Percentiles rank a stretch among this genome's conserved stretches.
These are phyloP conservation scores for Wickerhamomyces xylosicus DNA, from an alignment of 805 yeast species.

Conservation along the genomic window DNA sequence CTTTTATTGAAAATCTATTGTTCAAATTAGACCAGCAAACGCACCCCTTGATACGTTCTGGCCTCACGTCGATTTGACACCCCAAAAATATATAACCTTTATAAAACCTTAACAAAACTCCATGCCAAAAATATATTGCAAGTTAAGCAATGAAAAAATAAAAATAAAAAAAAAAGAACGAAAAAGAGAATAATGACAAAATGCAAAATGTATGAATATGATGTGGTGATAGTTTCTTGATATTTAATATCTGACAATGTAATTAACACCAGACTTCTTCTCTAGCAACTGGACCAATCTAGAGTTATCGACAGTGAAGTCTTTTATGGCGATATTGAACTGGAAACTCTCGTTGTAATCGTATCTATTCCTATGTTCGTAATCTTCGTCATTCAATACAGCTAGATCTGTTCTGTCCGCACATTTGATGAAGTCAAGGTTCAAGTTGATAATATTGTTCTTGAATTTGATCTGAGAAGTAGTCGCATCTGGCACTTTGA, in stretches of 20 bases:
- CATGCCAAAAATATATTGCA: too few relatives aligned
- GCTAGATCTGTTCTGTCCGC: not conserved
- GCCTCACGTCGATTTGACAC: too few relatives aligned
- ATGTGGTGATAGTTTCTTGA: not conserved
- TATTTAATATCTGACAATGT: constrained; percentile 1
- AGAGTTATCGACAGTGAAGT: not conserved
- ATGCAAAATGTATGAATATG: not conserved
- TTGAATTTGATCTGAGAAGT: not conserved
- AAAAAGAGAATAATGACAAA: too few relatives aligned
- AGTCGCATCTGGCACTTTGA: not conserved
- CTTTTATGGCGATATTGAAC: not conserved
- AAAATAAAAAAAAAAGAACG: too few relatives aligned
- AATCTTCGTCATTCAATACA: not conserved
- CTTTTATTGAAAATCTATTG: too few relatives aligned
- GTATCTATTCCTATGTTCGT: not conserved
- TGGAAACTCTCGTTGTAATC: not conserved
- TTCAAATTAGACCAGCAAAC: too few relatives aligned
- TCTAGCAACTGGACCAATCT: not conserved
- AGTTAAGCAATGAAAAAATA: not conserved
- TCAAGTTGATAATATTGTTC: not conserved
- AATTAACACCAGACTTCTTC: not conserved
- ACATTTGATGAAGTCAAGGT: not conserved
- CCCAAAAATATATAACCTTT: too few relatives aligned
- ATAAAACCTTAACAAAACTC: too few relatives aligned
- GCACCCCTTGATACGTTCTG: too few relatives aligned